These are phyloP conservation scores for Trichosanthes cucumerina DNA, from an alignment of 306 rosid species.

Conservation along the genomic window DNA sequence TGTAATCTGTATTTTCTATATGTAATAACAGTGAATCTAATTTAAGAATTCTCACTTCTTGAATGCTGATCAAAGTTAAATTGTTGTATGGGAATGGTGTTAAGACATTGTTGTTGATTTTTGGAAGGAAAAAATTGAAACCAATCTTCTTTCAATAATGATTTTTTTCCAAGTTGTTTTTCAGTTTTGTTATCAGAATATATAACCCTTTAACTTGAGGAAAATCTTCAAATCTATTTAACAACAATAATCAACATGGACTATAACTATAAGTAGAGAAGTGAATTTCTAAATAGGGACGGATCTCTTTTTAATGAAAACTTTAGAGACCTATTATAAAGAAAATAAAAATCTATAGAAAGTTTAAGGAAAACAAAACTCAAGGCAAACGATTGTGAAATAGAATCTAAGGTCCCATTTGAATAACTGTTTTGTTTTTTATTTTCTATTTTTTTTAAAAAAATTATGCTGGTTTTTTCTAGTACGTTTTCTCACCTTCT, in stretches of 20 bases:
- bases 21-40: not conserved
- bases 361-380: not conserved
- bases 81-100: not conserved
- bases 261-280: not conserved
- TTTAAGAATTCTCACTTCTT: not conserved
- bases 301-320: not conserved
- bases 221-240: not conserved
- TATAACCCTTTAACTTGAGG: not conserved
- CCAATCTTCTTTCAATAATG: too few relatives aligned
- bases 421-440: too few relatives aligned
- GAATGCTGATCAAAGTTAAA: not conserved
- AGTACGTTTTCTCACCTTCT: too few relatives aligned
- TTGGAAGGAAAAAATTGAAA: too few relatives aligned
- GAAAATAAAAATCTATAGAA: not conserved
- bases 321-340: too few relatives aligned
- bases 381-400: too few relatives aligned
- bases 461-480: too few relatives aligned
- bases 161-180: not conserved
- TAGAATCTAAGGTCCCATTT: too few relatives aligned
- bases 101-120: not conserved
- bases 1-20: not conserved
- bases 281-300: not conserved
- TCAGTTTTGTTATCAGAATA: not conserved
- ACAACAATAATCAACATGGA: not conserved
- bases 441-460: too few relatives aligned